A percentile compares a stretch with the other conserved stretches of the same genome.
phyloP scores from a whole-genome alignment of 2,329 filamentous ascomycete species.

The Alternaria tenuissima region DNA sequence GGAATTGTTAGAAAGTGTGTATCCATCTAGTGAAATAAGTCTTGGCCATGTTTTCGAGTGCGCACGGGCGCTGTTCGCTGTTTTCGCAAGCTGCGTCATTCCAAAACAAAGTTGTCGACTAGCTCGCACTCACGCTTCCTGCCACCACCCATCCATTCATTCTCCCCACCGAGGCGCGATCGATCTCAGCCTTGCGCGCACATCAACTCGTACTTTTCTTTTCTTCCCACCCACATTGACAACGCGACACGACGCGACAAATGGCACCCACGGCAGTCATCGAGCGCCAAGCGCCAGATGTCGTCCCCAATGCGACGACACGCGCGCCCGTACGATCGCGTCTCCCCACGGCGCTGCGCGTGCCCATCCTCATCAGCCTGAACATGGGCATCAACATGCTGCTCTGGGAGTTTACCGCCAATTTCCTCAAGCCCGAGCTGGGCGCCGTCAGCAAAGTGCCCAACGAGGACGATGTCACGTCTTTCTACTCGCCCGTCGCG shows the following conservation, averaged over 20 bases:
- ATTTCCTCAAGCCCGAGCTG: conserved; percentile 71
- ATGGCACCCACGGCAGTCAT: conserved; percentile 37
- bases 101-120: conserved; percentile 13
- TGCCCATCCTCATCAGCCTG: conserved; percentile 57
- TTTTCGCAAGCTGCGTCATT: conserved; percentile 8
- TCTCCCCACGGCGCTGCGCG: conserved; percentile 50
- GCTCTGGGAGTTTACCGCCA: conserved; percentile 69
- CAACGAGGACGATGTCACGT: conserved; percentile 65
- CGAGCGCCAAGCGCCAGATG: conserved; percentile 39
- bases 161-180: conserved; percentile 20
- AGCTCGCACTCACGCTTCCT: background rate
- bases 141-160: conserved; percentile 7
- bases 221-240: conserved; percentile 1
- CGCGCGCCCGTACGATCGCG: conserved; percentile 37
- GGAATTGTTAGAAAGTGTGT: no score
- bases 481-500: conserved; percentile 59
- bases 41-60: background rate
- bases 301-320: conserved; percentile 29
- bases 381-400: conserved; percentile 70
- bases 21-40: background rate
- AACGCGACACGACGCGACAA: conserved; percentile 18
- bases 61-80: background rate
- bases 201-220: conserved; percentile 5
- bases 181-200: conserved; percentile 10
- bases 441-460: conserved; percentile 69